A percentile compares a stretch with the other conserved stretches of the same genome.
These are phyloP conservation scores for Quercus mongolica DNA, from an alignment of 306 rosid genomes.

Conservation along the genomic window DNA sequence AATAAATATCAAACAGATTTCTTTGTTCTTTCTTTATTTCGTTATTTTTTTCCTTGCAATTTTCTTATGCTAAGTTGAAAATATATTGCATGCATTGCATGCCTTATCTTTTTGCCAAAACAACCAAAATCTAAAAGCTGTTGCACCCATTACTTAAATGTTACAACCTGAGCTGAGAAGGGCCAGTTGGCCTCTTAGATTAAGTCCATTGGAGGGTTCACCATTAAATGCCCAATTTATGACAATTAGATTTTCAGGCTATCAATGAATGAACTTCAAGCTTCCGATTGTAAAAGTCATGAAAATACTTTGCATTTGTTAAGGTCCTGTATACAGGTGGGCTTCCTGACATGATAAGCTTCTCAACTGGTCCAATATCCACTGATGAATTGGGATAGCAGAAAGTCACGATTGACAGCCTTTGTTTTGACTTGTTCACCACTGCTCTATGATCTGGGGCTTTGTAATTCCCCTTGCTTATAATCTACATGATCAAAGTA, in stretches of 20 bases:
- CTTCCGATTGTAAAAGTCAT: constrained; percentile 28
- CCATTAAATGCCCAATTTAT: too few relatives aligned
- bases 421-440: constrained; percentile 33
- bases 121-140: too few relatives aligned
- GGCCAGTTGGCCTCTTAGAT: too few relatives aligned
- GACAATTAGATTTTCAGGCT: constrained; percentile 22
- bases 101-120: too few relatives aligned
- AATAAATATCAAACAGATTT: too few relatives aligned
- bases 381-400: constrained; percentile 28
- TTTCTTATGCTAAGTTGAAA: too few relatives aligned
- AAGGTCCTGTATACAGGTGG: constrained; percentile 28
- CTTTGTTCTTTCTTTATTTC: too few relatives aligned
- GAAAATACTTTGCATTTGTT: constrained; percentile 34
- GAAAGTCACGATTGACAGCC: constrained; percentile 40
- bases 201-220: too few relatives aligned
- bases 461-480: constrained; percentile 51
- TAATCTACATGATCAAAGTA: constrained; percentile 24
- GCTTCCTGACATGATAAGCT: constrained; percentile 25
- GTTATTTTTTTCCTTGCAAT: too few relatives aligned
- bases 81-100: too few relatives aligned
- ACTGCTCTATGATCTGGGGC: constrained; percentile 50
- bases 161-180: too few relatives aligned
- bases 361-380: constrained; percentile 30
- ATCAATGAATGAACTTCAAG: constrained; percentile 42
- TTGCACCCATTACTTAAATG: too few relatives aligned